These are phyloP conservation scores for Zelopaecilomyces penicillatus DNA, from an alignment of 2,329 filamentous ascomycete species.

Conservation along the genomic window DNA sequence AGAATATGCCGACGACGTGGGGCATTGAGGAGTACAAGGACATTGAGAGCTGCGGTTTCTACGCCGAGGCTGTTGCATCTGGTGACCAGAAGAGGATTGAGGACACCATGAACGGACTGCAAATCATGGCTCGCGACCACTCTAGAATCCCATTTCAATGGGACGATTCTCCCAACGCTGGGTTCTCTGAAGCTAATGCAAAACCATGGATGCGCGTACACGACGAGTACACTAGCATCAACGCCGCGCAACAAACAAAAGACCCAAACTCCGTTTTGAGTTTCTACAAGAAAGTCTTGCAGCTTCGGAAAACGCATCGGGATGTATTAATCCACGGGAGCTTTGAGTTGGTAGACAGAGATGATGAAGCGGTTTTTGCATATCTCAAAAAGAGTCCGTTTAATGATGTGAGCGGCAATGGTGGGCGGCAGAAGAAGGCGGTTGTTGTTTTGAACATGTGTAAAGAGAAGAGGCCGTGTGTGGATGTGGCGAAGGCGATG, in stretches of 20 bases:
- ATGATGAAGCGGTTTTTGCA: constrained; percentile 46
- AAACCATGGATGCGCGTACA: constrained; percentile 63
- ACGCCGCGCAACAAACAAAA: constrained; percentile 40
- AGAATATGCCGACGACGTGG: constrained; percentile 45
- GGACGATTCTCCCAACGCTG: constrained; percentile 48
- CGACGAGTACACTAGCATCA: constrained; percentile 47
- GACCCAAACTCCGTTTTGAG: constrained; percentile 43
- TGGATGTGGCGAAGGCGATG: too few relatives aligned
- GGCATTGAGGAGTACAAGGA: constrained; percentile 44
- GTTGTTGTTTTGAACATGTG: too few relatives aligned
- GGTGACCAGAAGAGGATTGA: constrained; percentile 28
- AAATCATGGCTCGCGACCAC: constrained; percentile 54
- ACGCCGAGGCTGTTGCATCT: constrained; percentile 33
- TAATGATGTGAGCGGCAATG: too few relatives aligned
- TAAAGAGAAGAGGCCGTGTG: too few relatives aligned
- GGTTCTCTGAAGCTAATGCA: constrained; percentile 41
- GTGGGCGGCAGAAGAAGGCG: too few relatives aligned
- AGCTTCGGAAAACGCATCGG: constrained; percentile 43
- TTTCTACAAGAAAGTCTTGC: constrained; percentile 50
- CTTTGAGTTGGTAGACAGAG: constrained; percentile 45
- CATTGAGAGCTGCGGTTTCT: constrained; percentile 45
- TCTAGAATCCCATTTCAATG: constrained; percentile 60
- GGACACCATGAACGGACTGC: constrained; percentile 43
- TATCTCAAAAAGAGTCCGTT: constrained; percentile 35
- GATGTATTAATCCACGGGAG: constrained; percentile 55